phyloP scores from a whole-genome alignment of 495 filamentous ascomycete species.

The Lophiotrema nucula region DNA sequence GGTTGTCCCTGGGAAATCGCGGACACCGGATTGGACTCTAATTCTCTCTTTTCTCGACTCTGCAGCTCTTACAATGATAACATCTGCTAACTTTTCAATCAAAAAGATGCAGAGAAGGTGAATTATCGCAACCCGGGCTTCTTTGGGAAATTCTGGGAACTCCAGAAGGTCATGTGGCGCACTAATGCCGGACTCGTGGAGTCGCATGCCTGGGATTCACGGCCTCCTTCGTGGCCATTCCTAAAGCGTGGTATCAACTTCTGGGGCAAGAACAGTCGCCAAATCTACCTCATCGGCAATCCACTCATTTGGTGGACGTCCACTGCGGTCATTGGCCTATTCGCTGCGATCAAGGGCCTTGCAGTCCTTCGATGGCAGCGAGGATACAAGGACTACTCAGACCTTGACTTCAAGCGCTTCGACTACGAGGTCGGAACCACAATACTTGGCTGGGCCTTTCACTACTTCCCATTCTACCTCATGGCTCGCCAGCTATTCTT shows the following conservation, averaged over 20 bases:
- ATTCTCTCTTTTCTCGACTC: no score
- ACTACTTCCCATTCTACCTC: slow-evolving; percentile 96
- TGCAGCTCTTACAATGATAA: no score
- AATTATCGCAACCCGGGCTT: slow-evolving; percentile 96
- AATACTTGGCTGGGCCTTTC: slow-evolving; percentile 90
- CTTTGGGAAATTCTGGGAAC: slow-evolving; percentile 97
- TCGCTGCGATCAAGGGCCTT: slow-evolving; percentile 79
- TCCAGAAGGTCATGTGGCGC: slow-evolving; percentile 99
- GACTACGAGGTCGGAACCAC: slow-evolving; percentile 93
- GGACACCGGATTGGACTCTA: no score
- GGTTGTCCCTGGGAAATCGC: no score
- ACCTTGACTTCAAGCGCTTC: slow-evolving; percentile 84
- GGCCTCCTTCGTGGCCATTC: slow-evolving; percentile 89
- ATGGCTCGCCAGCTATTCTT: slow-evolving; percentile 98
- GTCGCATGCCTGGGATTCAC: slow-evolving; percentile 96
- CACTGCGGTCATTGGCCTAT: slow-evolving; percentile 75
- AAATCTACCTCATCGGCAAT: slow-evolving; percentile 96
- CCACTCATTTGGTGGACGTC: slow-evolving; percentile 93
- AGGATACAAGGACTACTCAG: slow-evolving; percentile 79
- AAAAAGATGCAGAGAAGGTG: slow-evolving; percentile 77
- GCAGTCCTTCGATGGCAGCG: slow-evolving; percentile 93
- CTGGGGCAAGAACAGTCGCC: slow-evolving; percentile 90
- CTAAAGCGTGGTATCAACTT: slow-evolving; percentile 97
- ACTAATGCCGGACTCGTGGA: slow-evolving; percentile 96
- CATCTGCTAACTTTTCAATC: no score